Percentiles rank a stretch among this genome's conserved stretches.
phyloP scores from a whole-genome alignment of 768 basidiomycete species.

The Auriscalpium vulgare region DNA sequence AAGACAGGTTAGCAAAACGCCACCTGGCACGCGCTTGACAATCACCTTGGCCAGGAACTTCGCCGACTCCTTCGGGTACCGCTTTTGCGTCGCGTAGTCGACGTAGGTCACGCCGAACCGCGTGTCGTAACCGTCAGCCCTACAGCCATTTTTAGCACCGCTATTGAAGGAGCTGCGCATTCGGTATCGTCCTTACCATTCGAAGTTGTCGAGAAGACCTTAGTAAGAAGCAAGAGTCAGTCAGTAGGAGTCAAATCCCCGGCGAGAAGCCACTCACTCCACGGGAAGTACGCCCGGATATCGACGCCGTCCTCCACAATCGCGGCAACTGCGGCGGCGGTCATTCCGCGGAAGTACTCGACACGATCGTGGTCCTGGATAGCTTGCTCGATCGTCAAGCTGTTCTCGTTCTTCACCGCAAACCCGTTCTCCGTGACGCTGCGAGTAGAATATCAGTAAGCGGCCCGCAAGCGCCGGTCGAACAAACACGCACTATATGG shows the following conservation, averaged over 20 bases:
- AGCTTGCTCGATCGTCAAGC: slow-evolving; percentile 43
- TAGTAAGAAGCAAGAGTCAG: not conserved
- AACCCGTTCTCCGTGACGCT: slow-evolving; percentile 75
- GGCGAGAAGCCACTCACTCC: slow-evolving; percentile 37
- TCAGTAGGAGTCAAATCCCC: not conserved
- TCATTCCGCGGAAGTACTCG: slow-evolving; percentile 57
- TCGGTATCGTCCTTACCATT: slow-evolving; percentile 34
- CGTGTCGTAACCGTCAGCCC: slow-evolving; percentile 61
- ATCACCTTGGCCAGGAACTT: slow-evolving; percentile 47
- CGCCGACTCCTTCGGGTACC: slow-evolving; percentile 57
- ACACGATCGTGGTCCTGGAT: slow-evolving; percentile 55
- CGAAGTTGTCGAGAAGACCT: slow-evolving; percentile 67
- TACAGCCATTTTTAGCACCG: not conserved
- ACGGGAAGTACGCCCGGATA: slow-evolving; percentile 55
- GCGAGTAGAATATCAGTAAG: not conserved
- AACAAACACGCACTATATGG: slow-evolving; percentile 41
- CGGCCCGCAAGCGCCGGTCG: not conserved
- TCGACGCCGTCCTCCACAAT: slow-evolving; percentile 57
- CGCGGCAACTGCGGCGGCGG: slow-evolving; percentile 45
- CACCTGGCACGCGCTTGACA: not conserved
- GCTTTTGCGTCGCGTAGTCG: slow-evolving; percentile 59
- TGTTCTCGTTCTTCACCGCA: slow-evolving; percentile 56
- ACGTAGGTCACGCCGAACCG: slow-evolving; percentile 70
- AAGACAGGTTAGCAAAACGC: not conserved
- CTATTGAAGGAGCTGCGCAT: too few species aligned